Evolutionary conservation across 202 grass and related monocot species (phyloP), one percentile per base, ranked within the genome.

Genomic region (Elaeis oleifera): DNA sequence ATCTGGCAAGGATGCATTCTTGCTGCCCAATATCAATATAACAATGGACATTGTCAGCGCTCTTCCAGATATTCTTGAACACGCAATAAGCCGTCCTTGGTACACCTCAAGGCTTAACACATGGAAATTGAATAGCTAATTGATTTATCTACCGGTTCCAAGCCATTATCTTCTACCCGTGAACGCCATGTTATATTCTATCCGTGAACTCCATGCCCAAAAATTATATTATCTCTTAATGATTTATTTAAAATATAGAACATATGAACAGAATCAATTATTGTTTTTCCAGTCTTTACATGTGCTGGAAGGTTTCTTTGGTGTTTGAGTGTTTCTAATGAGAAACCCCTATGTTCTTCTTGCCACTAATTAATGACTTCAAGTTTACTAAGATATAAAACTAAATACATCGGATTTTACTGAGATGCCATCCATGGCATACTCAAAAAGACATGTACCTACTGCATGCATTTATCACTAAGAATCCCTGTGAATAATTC

Each of bases 241-340:
- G 7, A 61, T n/a, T 49, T 39, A 64, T 16, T 24, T 1, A n/a
- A 36, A 6, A 36, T 1, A 36, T 8, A 1, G 32, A 36, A 36
- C 8, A 36, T 27, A 36, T 9, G 7, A 36, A 9, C 32, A 36
- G 6, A 36, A 36, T 36, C 0, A 36, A 36, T 9, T 36, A 36
- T 36, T 20, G 20, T 36, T 9, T 20, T 60, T 60, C 57, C 15
- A 49, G 5, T 55, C 71, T 5, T 78, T 78, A 84, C 86, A 49
- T 76, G 68, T 60, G 63, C 74, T 51, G 79, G 63, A 70, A 89
- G 78, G 18, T 89, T 89, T 51, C 72, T 58, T 59, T 81, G 78
- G 20, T 20, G 20, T 20, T 20, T 20, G 20, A 20, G 21, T 23
- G 61, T 5, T 74, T 24, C 4, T 27, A 27, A 63, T 64, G 32